Evolutionary conservation across 2,329 filamentous ascomycete genomes (phyloP).

Genomic region (Cucurbitaria berberidis): DNA sequence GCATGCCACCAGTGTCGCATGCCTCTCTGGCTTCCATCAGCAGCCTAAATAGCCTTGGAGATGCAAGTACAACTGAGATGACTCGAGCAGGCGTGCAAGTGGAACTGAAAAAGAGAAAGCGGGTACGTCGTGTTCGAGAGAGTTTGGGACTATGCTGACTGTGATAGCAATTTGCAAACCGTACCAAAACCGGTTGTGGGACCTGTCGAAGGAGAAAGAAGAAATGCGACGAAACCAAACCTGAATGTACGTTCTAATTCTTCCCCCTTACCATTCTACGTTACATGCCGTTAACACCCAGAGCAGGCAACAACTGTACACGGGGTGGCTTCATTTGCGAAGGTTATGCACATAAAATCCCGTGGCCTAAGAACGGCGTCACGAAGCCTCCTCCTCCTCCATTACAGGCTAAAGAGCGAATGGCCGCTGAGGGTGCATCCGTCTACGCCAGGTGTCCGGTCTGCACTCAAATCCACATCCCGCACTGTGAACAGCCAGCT

Average conservation of each 20-base stretch:
- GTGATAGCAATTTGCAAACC: constrained; percentile 78
- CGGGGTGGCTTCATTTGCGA: constrained; percentile 90
- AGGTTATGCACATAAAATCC: constrained; percentile 81
- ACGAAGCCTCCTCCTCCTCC: constrained; percentile 60
- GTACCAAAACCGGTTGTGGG: constrained; percentile 94
- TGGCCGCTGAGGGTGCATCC: constrained; percentile 29
- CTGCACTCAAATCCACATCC: constrained; percentile 34
- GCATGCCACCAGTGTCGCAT: constrained; percentile 18
- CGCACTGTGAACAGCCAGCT: constrained; percentile 37
- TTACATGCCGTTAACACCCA: neutral
- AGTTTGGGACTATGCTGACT: constrained; percentile 16
- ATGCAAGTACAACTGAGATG: constrained; percentile 45
- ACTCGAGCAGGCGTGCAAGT: constrained; percentile 54
- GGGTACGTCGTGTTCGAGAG: constrained; percentile 48
- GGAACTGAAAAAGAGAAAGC: constrained; percentile 52
- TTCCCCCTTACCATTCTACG: constrained; percentile 57
- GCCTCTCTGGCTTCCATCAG: constrained; percentile 13
- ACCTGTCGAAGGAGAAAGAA: constrained; percentile 93
- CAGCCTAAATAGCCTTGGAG: constrained; percentile 24
- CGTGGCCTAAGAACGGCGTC: constrained; percentile 79
- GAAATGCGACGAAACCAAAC: constrained; percentile 95
- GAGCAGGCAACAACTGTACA: constrained; percentile 73
- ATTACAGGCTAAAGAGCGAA: constrained; percentile 79
- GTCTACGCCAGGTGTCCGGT: constrained; percentile 24
- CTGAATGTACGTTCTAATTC: constrained; percentile 72